These are phyloP conservation scores for Penstemon barbatus DNA, from an alignment of 257 asterid species.

Conservation along the genomic window DNA sequence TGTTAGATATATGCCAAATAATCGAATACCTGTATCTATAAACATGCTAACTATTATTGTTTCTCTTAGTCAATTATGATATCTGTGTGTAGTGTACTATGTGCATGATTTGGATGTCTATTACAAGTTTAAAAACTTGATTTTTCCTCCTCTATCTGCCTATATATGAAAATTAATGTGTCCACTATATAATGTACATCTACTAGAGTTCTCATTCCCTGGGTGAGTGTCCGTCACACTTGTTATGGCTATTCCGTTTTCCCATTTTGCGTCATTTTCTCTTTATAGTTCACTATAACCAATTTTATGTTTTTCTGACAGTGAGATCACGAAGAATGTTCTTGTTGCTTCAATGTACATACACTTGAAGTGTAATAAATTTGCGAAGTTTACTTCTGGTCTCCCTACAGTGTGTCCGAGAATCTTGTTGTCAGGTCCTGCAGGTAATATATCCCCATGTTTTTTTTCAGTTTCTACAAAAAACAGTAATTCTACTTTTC, in stretches of 20 bases:
- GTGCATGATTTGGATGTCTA: background rate
- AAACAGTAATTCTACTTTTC: background rate
- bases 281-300: constrained; percentile 6
- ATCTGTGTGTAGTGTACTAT: background rate
- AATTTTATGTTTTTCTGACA: constrained; percentile 33
- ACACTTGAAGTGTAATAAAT: constrained; percentile 58
- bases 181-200: background rate
- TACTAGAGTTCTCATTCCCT: background rate
- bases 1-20: constrained; percentile 8
- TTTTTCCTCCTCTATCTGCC: constrained; percentile 16
- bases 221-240: background rate
- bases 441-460: constrained; percentile 48
- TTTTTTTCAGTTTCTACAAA: background rate
- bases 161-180: background rate
- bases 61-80: background rate
- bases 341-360: constrained; percentile 75
- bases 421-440: constrained; percentile 82
- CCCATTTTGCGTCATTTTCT: constrained; percentile 6
- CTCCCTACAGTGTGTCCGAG: constrained; percentile 81
- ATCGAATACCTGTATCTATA: background rate
- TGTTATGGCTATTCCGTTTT: constrained; percentile 2
- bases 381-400: constrained; percentile 53
- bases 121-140: constrained; percentile 8
- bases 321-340: constrained; percentile 77
- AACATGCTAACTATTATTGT: background rate